Conservation (phyloP, 345 rosid genomes). For the Firmiana major region DNA sequence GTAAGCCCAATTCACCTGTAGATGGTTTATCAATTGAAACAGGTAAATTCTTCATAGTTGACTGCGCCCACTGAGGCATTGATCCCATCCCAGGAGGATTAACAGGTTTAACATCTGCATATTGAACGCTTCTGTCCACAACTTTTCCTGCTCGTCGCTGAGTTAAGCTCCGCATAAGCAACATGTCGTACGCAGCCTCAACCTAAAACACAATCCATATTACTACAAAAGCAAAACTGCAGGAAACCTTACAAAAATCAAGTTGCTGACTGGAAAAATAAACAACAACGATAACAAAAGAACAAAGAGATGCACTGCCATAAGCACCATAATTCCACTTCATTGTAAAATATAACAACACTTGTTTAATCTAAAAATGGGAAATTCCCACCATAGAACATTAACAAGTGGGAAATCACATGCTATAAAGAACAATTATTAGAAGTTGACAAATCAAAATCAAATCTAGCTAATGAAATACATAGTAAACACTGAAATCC, state of each 20-base stretch:
- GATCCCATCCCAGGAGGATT: constrained; percentile 44
- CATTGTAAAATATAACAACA: not conserved
- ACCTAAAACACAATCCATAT: constrained; percentile 41
- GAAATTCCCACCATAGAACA: not conserved
- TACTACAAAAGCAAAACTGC: not conserved
- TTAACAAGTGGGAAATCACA: not conserved
- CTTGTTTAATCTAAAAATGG: not conserved
- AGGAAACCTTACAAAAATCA: not conserved
- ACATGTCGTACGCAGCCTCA: constrained; percentile 96
- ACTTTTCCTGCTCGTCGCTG: constrained; percentile 93
- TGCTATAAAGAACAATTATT: not conserved
- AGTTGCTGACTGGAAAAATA: not conserved
- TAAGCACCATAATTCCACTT: not conserved
- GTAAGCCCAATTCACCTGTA: constrained; percentile 61
- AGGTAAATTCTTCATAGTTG: constrained; percentile 55
- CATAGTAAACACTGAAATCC: not conserved
- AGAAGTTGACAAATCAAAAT: not conserved
- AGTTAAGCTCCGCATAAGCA: constrained; percentile 89
- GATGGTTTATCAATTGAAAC: constrained; percentile 70
- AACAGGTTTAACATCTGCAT: constrained; percentile 85
- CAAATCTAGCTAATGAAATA: not conserved
- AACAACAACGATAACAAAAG: not conserved
- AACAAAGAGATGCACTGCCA: not conserved
- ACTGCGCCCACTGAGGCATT: constrained; percentile 71
- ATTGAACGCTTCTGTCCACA: constrained; percentile 60